Conservation (phyloP, 352 stramenopile species). For the Phytopythium mirpurense region DNA sequence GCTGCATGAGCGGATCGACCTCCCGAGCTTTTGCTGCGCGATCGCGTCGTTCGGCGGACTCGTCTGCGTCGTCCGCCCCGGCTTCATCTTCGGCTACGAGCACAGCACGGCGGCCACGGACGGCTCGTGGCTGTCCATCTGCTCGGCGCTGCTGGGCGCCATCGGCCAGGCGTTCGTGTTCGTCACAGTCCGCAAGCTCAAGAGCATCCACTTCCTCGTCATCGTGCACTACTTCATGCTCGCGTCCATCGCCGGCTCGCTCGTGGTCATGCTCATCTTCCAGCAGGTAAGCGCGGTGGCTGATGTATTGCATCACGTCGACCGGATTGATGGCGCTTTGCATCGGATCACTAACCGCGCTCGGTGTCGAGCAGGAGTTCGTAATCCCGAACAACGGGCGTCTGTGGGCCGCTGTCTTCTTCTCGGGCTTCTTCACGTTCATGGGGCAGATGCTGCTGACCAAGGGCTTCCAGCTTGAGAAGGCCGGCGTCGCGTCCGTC, state of each 20-base stretch:
- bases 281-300: constrained; percentile 18
- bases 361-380: constrained; percentile 21
- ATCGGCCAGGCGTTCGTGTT: constrained; percentile 73
- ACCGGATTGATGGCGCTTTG: no score
- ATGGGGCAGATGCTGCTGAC: constrained; percentile 66
- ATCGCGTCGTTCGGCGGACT: constrained; percentile 32
- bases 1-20: constrained; percentile 35
- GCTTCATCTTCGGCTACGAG: constrained; percentile 42
- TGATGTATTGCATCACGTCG: not conserved
- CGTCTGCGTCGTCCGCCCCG: constrained; percentile 42
- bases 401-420: constrained; percentile 47
- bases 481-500: constrained; percentile 75
- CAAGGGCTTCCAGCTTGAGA: constrained; percentile 80
- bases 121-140: constrained; percentile 46
- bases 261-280: constrained; percentile 50
- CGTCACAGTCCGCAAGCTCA: constrained; percentile 59
- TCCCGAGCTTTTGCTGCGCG: constrained; percentile 27
- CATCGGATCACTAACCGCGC: not conserved
- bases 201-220: constrained; percentile 46
- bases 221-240: constrained; percentile 85
- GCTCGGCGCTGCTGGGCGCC: constrained; percentile 45
- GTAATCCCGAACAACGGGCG: constrained; percentile 29
- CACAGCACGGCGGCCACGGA: constrained; percentile 28
- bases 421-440: constrained; percentile 63
- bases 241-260: constrained; percentile 37